Percentiles rank a stretch among this genome's conserved stretches.
These are phyloP conservation scores for Stephania cephalantha DNA, from an alignment of 164 flowering plant species.

Conservation along the genomic window DNA sequence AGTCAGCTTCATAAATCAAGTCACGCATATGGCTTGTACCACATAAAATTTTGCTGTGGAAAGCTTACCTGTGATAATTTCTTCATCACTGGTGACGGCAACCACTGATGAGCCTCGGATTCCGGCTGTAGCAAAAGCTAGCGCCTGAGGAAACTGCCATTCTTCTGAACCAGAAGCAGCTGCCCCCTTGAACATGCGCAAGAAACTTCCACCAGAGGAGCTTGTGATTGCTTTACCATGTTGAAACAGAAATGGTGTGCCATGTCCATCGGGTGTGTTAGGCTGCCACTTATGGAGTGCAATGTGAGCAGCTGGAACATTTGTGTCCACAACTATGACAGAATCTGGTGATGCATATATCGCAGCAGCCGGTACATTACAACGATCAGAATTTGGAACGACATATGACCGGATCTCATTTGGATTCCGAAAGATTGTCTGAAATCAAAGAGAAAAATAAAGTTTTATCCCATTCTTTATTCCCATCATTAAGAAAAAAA, in stretches of 20 bases:
- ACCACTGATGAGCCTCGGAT: slow-evolving; percentile 75
- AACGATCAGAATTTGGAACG: slow-evolving; percentile 79
- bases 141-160: slow-evolving; percentile 82
- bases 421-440: slow-evolving; percentile 96
- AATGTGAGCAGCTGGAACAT: slow-evolving; percentile 91
- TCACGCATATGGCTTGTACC: not conserved
- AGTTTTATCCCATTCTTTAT: not conserved
- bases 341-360: slow-evolving; percentile 79
- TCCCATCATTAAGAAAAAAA: not conserved
- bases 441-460: slow-evolving; percentile 14
- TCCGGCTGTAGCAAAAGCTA: slow-evolving; percentile 79
- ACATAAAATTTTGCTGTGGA: not conserved
- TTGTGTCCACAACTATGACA: slow-evolving; percentile 65
- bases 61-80: slow-evolving; percentile 74
- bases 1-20: not conserved
- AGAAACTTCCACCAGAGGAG: slow-evolving; percentile 65
- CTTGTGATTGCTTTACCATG: slow-evolving; percentile 64
- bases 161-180: slow-evolving; percentile 54
- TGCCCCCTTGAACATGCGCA: slow-evolving; percentile 88
- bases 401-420: slow-evolving; percentile 65
- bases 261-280: slow-evolving; percentile 96
- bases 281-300: slow-evolving; percentile 98
- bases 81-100: slow-evolving; percentile 72
- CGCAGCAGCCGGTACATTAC: slow-evolving; percentile 92
- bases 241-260: slow-evolving; percentile 86